A percentile compares a stretch with the other conserved stretches of the same genome.
Conservation (phyloP, 768 basidiomycete species). For the Lentinula boryana region DNA sequence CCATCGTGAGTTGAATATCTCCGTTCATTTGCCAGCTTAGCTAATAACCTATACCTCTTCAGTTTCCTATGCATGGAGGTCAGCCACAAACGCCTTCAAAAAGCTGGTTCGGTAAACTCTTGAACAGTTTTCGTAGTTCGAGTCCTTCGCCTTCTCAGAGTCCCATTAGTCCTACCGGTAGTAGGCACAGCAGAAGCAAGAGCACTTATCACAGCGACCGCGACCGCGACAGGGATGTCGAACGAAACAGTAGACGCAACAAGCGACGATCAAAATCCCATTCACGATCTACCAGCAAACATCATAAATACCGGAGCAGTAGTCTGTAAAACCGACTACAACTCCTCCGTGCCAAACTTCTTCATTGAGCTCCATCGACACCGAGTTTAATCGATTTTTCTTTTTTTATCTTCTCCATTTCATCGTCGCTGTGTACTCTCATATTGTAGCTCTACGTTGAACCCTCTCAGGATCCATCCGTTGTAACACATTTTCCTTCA, state of each 20-base stretch:
- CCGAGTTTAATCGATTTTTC: background rate
- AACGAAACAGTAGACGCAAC: background rate
- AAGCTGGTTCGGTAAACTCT: slow-evolving; percentile 3
- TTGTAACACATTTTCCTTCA: background rate
- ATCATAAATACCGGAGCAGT: background rate
- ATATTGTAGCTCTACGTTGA: background rate
- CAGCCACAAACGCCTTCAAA: background rate
- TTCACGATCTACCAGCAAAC: background rate
- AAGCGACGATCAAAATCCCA: background rate
- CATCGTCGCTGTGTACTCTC: background rate
- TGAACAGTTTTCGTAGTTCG: background rate
- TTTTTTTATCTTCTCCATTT: background rate
- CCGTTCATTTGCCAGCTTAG: background rate
- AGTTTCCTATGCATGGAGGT: background rate
- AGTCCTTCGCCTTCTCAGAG: background rate
- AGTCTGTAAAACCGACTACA: background rate
- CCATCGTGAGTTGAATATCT: background rate
- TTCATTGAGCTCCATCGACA: background rate
- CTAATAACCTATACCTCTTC: background rate
- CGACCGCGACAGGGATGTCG: background rate
- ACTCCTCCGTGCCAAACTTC: background rate
- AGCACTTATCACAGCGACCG: background rate
- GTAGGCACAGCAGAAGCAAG: background rate
- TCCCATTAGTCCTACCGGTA: background rate
- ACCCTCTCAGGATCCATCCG: background rate